A percentile compares a stretch with the other conserved stretches of the same genome.
phyloP scores from a whole-genome alignment of 1,284 basidiomycete genomes.

The Leccinum pachyderme region DNA sequence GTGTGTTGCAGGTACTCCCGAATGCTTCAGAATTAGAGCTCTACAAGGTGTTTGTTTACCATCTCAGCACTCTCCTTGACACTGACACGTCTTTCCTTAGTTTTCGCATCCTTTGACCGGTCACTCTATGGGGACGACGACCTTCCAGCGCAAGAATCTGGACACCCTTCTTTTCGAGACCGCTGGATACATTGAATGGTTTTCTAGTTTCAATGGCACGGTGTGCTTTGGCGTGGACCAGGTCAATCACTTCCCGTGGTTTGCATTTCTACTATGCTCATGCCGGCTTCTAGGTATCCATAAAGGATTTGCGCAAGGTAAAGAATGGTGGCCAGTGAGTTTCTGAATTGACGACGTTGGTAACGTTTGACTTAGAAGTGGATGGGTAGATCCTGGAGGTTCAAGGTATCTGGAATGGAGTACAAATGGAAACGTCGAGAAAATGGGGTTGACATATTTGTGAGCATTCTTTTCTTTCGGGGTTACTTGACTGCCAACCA shows the following conservation, averaged over 20 bases:
- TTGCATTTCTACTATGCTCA: neutral
- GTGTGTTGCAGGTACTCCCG: constrained; percentile 38
- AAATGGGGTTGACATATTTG: constrained; percentile 45
- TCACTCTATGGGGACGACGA: constrained; percentile 42
- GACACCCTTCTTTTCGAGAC: constrained; percentile 45
- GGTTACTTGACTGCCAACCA: neutral
- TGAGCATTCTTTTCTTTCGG: constrained; percentile 30
- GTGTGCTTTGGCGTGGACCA: constrained; percentile 51
- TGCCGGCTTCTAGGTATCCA: constrained; percentile 36
- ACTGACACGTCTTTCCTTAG: constrained; percentile 27
- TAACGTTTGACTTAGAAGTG: constrained; percentile 3
- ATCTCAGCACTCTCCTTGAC: neutral
- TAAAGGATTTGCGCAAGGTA: constrained; percentile 47
- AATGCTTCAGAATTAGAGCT: constrained; percentile 38
- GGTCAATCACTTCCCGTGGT: constrained; percentile 29
- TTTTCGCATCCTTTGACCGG: constrained; percentile 54
- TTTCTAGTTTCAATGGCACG: constrained; percentile 42
- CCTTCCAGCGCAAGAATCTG: constrained; percentile 49
- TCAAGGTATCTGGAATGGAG: constrained; percentile 47
- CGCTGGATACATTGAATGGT: constrained; percentile 54
- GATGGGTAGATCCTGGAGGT: constrained; percentile 48
- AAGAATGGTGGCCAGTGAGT: constrained; percentile 55
- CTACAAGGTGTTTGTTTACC: constrained; percentile 40
- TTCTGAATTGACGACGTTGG: neutral
- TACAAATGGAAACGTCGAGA: constrained; percentile 60